These are phyloP conservation scores for Tuber melanosporum DNA, from an alignment of 495 filamentous ascomycete genomes.

Conservation along the genomic window DNA sequence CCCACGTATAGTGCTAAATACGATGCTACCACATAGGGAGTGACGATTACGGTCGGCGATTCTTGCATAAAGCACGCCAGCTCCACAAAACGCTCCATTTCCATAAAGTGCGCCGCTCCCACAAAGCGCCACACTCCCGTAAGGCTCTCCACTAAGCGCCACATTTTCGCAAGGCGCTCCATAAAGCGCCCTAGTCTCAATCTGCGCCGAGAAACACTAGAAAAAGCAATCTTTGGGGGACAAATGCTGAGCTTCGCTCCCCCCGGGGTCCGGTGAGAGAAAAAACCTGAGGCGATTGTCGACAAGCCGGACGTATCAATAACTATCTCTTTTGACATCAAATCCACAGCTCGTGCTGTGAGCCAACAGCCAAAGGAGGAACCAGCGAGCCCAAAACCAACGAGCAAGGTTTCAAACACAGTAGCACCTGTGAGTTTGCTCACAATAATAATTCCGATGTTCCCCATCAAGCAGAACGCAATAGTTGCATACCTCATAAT, in stretches of 20 bases:
- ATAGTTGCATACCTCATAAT: not conserved
- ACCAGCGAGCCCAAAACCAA: not conserved
- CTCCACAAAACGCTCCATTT: no score
- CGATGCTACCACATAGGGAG: not conserved
- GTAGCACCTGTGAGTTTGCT: not conserved
- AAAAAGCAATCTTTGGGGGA: not conserved
- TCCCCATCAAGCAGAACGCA: not conserved
- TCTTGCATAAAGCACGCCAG: no score
- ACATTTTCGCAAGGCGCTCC: no score
- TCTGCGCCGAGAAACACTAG: not conserved
- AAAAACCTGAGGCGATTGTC: not conserved
- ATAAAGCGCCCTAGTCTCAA: not conserved
- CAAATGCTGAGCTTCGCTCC: not conserved
- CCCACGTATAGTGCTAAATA: conserved; percentile 12
- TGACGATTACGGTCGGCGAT: not conserved
- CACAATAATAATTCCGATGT: not conserved
- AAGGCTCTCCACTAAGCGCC: no score
- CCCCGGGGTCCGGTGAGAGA: not conserved
- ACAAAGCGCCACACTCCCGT: no score
- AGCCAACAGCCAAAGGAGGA: not conserved
- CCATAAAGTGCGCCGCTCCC: no score
- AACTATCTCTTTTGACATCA: not conserved
- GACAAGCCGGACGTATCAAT: not conserved
- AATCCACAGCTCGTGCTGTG: not conserved
- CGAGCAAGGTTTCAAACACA: not conserved